phyloP scores from a whole-genome alignment of 2,329 filamentous ascomycete genomes.

The Xylariaceae sp. region DNA sequence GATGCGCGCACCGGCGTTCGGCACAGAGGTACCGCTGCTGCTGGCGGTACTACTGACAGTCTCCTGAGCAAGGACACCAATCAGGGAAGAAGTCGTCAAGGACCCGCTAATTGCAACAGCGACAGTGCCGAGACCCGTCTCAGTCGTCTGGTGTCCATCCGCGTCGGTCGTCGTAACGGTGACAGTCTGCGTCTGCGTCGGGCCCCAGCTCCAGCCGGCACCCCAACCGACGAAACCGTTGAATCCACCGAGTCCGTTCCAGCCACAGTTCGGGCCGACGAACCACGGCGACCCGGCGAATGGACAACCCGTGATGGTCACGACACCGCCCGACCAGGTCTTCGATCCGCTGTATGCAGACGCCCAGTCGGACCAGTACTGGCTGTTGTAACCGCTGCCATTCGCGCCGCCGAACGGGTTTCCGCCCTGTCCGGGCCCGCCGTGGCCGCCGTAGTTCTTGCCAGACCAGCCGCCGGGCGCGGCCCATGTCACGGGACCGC shows the following conservation, averaged over 20 bases:
- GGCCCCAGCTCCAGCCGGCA: conserved; percentile 36
- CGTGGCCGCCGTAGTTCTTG: conserved; percentile 16
- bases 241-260: conserved; percentile 34
- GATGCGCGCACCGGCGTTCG: conserved; percentile 14
- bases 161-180: conserved; percentile 33
- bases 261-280: conserved; percentile 35
- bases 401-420: conserved; percentile 4
- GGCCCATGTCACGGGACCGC: conserved; percentile 34
- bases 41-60: conserved; percentile 10
- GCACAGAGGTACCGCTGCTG: not conserved
- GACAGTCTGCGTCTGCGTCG: conserved; percentile 34
- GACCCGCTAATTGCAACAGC: conserved; percentile 33
- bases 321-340: conserved; percentile 36
- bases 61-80: conserved; percentile 14
- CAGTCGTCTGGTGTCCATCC: conserved; percentile 29
- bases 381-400: conserved; percentile 20
- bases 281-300: conserved; percentile 39
- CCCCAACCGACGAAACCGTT: conserved; percentile 40
- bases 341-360: conserved; percentile 27
- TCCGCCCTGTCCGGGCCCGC: conserved; percentile 6
- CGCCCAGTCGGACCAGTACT: conserved; percentile 32
- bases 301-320: conserved; percentile 40
- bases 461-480: conserved; percentile 30
- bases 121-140: conserved; percentile 28
- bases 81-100: conserved; percentile 29